These are phyloP conservation scores for Lodderomyces theae DNA, from an alignment of 1,139 yeast species.

Conservation along the genomic window DNA sequence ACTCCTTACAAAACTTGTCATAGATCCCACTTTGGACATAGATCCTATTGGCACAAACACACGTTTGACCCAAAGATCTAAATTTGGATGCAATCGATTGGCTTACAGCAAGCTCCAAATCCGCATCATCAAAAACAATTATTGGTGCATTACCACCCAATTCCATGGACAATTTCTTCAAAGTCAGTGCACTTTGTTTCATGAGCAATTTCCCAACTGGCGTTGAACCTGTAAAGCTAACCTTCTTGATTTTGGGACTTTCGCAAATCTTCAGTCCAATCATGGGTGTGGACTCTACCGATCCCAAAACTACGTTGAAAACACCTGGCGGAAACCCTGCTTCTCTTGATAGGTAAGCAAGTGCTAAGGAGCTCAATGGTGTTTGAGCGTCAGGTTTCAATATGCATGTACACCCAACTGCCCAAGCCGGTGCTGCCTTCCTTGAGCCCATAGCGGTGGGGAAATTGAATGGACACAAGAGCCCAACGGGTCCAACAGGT, in stretches of 20 bases:
- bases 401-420: conserved; percentile 48
- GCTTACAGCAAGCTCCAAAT: conserved; percentile 45
- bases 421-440: conserved; percentile 47
- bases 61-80: conserved; percentile 82
- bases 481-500: conserved; percentile 50
- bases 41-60: conserved; percentile 85
- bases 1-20: conserved; percentile 48
- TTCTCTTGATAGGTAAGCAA: conserved; percentile 42
- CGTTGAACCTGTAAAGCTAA: conserved; percentile 60
- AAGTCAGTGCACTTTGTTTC: conserved; percentile 45
- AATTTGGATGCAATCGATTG: conserved; percentile 55
- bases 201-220: conserved; percentile 52
- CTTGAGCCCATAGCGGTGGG: conserved; percentile 51
- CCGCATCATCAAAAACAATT: conserved; percentile 48
- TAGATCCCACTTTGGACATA: conserved; percentile 69
- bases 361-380: conserved; percentile 43
- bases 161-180: conserved; percentile 51
- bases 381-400: conserved; percentile 49
- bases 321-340: conserved; percentile 48
- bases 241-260: conserved; percentile 41
- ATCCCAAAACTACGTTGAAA: conserved; percentile 39
- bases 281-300: conserved; percentile 36
- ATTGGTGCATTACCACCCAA: conserved; percentile 55
- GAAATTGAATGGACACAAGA: conserved; percentile 48
- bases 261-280: conserved; percentile 35